These are phyloP conservation scores for Plasmodium malariae DNA, from an alignment of 169 alveolate species.

Conservation along the genomic window DNA sequence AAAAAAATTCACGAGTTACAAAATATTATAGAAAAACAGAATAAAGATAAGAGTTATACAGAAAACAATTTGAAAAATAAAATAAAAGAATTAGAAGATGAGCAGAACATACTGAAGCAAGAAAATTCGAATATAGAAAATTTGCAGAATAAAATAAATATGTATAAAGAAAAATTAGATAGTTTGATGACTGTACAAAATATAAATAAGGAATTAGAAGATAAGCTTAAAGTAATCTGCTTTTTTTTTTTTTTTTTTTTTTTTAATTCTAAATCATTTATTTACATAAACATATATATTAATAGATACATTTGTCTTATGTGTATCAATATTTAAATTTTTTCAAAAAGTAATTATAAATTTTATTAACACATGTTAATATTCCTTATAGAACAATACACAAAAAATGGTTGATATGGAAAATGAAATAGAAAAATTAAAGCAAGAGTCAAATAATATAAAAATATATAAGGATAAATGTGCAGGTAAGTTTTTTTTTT, in stretches of 20 bases:
- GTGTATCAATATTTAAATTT: background rate
- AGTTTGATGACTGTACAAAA: constrained; percentile 59
- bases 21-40: constrained; percentile 63
- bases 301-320: too few species aligned
- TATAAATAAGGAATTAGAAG: constrained; percentile 70
- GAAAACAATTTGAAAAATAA: constrained; percentile 65
- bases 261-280: background rate
- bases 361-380: background rate
- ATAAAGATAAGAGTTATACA: constrained; percentile 26
- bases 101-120: constrained; percentile 68
- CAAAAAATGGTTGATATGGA: constrained; percentile 75
- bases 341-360: background rate
- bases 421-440: constrained; percentile 54
- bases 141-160: constrained; percentile 72
- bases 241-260: background rate
- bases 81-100: constrained; percentile 75
- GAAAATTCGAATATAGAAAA: constrained; percentile 62
- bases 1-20: constrained; percentile 63
- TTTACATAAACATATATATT: constrained; percentile 2
- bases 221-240: constrained; percentile 66
- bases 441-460: constrained; percentile 33
- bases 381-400: constrained; percentile 30
- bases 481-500: constrained; percentile 30
- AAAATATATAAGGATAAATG: constrained; percentile 62
- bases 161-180: constrained; percentile 68